Evolutionary conservation across 148 eudicot species (phyloP), one percentile per base, ranked within the genome.

Genomic region (Hydrangea macrophylla): DNA sequence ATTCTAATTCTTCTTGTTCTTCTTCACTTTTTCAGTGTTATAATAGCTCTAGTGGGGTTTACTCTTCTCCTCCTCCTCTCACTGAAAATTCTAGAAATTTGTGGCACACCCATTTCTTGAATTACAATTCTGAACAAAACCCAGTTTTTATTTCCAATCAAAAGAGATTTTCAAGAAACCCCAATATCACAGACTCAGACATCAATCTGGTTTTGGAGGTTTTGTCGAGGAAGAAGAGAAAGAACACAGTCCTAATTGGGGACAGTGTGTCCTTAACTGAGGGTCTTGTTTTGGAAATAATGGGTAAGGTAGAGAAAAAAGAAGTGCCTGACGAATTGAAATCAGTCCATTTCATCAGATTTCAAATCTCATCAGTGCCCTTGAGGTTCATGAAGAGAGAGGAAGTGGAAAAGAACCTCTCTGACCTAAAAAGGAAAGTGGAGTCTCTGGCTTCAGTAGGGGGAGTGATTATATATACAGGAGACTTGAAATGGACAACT

Each of bases 401-500:
- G 20, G 85, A 76, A 70, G 82, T 82, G 32, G 78, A 82, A 44
- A 32, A 48, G 64, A 79, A 79, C 35, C 51, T 82, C 0, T 69
- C 76, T 9, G 82, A 76, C 56, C 70, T 82, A 64, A 82, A 70
- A 62, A 78, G 82, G 35, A 82, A 82, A 57, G 76, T 82, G 17
- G 85, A 78, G 28, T 66, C 78, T 53, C 54, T 73, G 40, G 61
- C 51, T 17, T 32, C 71, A 31, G 57, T 53, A 23, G 80, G 78
- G 57, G 70, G 77, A 39, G 82, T 82, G 6, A 75, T 82, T 42
- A 60, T 82, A 55, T 78, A 75, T 54, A 64, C 70, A 17, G 82
- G 85, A 20, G 82, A 82, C 51, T 45, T 82, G 73, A 82, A 79
- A 64, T 82, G 85, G 85, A 72, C 82, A 55, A 77, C 76, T 36